A percentile compares a stretch with the other conserved stretches of the same genome.
These are phyloP conservation scores for Phytophthora ramorum DNA, from an alignment of 352 stramenopile genomes.

Conservation along the genomic window DNA sequence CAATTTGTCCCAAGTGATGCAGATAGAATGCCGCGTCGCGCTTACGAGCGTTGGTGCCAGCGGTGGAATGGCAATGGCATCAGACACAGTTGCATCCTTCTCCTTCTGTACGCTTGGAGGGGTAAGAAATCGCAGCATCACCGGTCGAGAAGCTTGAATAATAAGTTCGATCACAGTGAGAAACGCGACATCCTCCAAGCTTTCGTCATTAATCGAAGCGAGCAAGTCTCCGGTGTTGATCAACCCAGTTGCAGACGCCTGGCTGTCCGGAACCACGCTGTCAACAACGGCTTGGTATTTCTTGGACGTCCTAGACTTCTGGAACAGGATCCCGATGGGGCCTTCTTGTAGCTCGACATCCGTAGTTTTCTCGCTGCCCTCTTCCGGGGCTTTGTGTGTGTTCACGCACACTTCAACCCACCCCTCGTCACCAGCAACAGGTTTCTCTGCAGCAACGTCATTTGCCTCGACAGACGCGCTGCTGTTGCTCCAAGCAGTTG, in stretches of 20 bases:
- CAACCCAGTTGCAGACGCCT: slow-evolving; percentile 73
- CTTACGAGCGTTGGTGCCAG: slow-evolving; percentile 72
- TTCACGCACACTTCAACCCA: slow-evolving; percentile 79
- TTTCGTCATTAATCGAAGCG: slow-evolving; percentile 76
- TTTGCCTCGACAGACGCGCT: slow-evolving; percentile 16
- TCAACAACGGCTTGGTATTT: slow-evolving; percentile 82
- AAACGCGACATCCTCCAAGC: slow-evolving; percentile 69
- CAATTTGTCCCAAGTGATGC: slow-evolving; percentile 69
- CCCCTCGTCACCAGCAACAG: slow-evolving; percentile 63
- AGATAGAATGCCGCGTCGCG: slow-evolving; percentile 63
- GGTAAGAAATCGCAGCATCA: slow-evolving; percentile 76
- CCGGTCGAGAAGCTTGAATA: slow-evolving; percentile 68
- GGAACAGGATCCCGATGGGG: slow-evolving; percentile 82
- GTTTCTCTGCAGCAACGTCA: slow-evolving; percentile 38
- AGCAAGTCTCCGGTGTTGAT: slow-evolving; percentile 79
- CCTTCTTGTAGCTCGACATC: slow-evolving; percentile 77
- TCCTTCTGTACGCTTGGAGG: slow-evolving; percentile 47
- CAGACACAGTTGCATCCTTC: slow-evolving; percentile 47
- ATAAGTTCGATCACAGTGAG: slow-evolving; percentile 80
- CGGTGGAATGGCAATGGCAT: slow-evolving; percentile 64
- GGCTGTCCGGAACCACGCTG: slow-evolving; percentile 80
- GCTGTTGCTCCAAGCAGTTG: slow-evolving; percentile 21
- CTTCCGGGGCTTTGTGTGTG: slow-evolving; percentile 56
- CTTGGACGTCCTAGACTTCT: slow-evolving; percentile 70
- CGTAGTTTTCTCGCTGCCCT: slow-evolving; percentile 52